These are phyloP conservation scores for Aspergillus nidulans DNA, from an alignment of 495 filamentous ascomycete genomes.

Conservation along the genomic window DNA sequence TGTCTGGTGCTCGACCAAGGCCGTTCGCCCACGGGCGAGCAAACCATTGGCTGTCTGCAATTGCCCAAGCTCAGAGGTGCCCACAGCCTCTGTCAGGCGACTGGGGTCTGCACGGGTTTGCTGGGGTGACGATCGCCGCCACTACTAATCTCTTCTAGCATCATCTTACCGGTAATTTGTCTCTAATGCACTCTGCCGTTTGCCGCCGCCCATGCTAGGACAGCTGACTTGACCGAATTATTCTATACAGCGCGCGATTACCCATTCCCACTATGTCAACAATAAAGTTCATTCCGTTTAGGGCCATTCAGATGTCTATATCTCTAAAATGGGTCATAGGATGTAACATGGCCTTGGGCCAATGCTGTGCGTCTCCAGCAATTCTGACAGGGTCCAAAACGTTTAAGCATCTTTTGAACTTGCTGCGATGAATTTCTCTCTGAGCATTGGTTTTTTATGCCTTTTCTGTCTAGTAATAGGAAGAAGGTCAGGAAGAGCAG, in stretches of 20 bases:
- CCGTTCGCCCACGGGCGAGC: slow-evolving; percentile 11
- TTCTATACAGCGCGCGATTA: slow-evolving; percentile 27
- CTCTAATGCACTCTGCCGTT: slow-evolving; percentile 33
- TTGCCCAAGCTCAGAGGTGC: slow-evolving; percentile 33
- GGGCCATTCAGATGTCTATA: slow-evolving; percentile 26
- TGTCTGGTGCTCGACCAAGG: slow-evolving; percentile 13
- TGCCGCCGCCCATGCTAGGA: slow-evolving; percentile 35
- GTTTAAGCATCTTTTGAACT: slow-evolving; percentile 13
- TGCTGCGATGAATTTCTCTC: slow-evolving; percentile 28
- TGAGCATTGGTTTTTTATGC: slow-evolving; percentile 1
- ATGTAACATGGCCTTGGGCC: slow-evolving; percentile 33
- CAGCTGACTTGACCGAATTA: slow-evolving; percentile 33
- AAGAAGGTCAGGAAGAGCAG: background rate
- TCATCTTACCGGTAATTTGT: slow-evolving; percentile 33
- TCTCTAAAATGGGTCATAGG: slow-evolving; percentile 23
- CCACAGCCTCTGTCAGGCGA: slow-evolving; percentile 34
- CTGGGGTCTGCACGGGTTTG: slow-evolving; percentile 37
- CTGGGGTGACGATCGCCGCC: slow-evolving; percentile 33
- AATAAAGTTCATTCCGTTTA: slow-evolving; percentile 19
- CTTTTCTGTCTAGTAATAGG: background rate
- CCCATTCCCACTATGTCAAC: slow-evolving; percentile 12
- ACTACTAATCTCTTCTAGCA: slow-evolving; percentile 35
- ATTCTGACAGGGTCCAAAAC: slow-evolving; percentile 18
- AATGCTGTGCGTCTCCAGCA: slow-evolving; percentile 30
- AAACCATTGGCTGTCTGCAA: slow-evolving; percentile 27